Evolutionary conservation across 2,329 filamentous ascomycete genomes (phyloP), one percentile per base, ranked within the genome.

Genomic region (Phaeosphaeria sp.): DNA sequence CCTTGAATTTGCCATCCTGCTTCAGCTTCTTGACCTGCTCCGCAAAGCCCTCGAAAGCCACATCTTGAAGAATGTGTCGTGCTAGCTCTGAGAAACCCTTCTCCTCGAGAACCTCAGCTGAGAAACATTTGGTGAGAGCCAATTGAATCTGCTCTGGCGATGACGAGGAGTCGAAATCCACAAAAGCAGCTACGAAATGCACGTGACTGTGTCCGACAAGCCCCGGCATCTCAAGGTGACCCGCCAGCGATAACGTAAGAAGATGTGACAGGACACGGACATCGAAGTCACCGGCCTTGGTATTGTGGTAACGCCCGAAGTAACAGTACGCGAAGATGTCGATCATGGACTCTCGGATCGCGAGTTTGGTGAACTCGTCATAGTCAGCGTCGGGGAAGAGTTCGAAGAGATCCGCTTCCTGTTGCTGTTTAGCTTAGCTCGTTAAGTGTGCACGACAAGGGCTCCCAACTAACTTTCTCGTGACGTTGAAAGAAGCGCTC

Each of bases 311-410:
- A 5, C 4, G 15, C 6, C 30, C 44, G 4, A 48, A 10, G 23
- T 54, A 54, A 20, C 43, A 54, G 17, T 36, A 54, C 4, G 30
- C 1, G 6, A 54, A 20, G 15, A 54, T 36, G 15, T 54, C 51
- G 21, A 42, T 27, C 30, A 54, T 36, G 5, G 43, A 30, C 11
- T 47, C 43, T 11, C 43, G 43, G 13, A 53, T n/a, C 4, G 25
- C 30, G 15, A 46, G 13, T 7, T 53, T 53, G 2, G 30, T 25
- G 51, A 22, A 36, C 5, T 39, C n/a, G n/a, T n/a, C n/a, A n/a
- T n/a, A n/a, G n/a, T n/a, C n/a, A n/a, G n/a, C 43, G 42, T 52
- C 21, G 2, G 6, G 13, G 20, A 53, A 36, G 10, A 53, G 27
- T 1, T 46, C 50, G 25, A 46, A 36, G 13, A 53, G n/a, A 18